A percentile compares a stretch with the other conserved stretches of the same genome.
Conservation (phyloP, 495 filamentous ascomycete genomes). For the Aspergillus conjunctus region DNA sequence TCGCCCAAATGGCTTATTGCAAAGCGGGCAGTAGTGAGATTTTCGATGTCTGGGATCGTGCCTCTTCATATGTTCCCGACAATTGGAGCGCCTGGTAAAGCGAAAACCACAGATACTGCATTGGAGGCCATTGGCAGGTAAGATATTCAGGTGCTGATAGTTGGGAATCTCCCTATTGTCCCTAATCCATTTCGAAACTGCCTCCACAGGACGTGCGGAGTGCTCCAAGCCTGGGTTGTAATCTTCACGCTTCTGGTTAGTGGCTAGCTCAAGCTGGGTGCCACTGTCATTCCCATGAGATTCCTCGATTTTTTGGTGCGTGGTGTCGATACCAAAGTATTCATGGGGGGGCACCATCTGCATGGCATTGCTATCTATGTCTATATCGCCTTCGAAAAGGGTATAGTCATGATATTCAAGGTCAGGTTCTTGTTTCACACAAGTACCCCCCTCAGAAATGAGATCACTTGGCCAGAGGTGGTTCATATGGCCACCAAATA, state of each 20-base stretch:
- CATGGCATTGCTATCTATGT: neutral
- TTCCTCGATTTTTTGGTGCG: neutral
- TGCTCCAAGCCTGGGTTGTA: neutral
- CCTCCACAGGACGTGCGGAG: slow-evolving; percentile 13
- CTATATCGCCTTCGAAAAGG: neutral
- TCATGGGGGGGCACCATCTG: slow-evolving; percentile 1
- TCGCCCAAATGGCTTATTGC: slow-evolving; percentile 47
- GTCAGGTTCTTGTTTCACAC: slow-evolving; percentile 23
- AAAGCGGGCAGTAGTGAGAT: slow-evolving; percentile 69
- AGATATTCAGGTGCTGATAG: slow-evolving; percentile 15
- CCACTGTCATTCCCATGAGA: neutral
- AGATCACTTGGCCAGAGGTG: slow-evolving; percentile 31
- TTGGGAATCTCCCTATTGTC: slow-evolving; percentile 22
- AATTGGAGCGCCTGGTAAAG: slow-evolving; percentile 89
- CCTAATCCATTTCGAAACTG: slow-evolving; percentile 19
- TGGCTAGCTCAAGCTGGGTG: slow-evolving; percentile 5
- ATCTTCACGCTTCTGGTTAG: slow-evolving; percentile 4
- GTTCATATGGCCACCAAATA: slow-evolving; percentile 17
- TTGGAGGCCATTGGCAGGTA: slow-evolving; percentile 55
- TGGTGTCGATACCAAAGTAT: neutral
- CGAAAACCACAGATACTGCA: slow-evolving; percentile 77
- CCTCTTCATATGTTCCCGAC: slow-evolving; percentile 85
- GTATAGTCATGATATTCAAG: slow-evolving; percentile 20
- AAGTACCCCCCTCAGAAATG: slow-evolving; percentile 19
- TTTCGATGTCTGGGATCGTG: slow-evolving; percentile 78